Conservation (phyloP, 352 stramenopile genomes). For the Phytopythium ostracodes region DNA sequence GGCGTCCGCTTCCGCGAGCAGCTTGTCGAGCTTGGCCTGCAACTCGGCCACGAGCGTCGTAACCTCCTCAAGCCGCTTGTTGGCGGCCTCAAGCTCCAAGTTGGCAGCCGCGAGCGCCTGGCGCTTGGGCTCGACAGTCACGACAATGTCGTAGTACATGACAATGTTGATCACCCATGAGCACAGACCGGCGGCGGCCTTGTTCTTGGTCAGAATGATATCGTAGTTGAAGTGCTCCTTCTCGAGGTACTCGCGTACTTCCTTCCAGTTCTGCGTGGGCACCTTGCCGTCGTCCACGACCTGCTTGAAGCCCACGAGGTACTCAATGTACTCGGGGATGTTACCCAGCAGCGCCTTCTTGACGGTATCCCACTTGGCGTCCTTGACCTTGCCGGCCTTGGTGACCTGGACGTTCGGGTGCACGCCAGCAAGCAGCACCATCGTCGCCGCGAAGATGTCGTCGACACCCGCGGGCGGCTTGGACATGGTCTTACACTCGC, state of each 20-base stretch:
- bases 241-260: slow-evolving; percentile 91
- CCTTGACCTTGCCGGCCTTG: slow-evolving; percentile 95
- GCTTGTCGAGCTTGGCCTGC: slow-evolving; percentile 90
- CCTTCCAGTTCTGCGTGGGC: slow-evolving; percentile 91
- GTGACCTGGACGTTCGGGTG: slow-evolving; percentile 92
- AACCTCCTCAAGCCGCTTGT: slow-evolving; percentile 85
- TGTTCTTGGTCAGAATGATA: slow-evolving; percentile 94
- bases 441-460: slow-evolving; percentile 92
- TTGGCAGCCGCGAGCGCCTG: slow-evolving; percentile 90
- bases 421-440: slow-evolving; percentile 93
- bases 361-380: slow-evolving; percentile 92
- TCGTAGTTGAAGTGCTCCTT: slow-evolving; percentile 96
- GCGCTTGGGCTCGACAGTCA: slow-evolving; percentile 94
- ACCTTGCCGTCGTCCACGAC: slow-evolving; percentile 93
- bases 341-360: slow-evolving; percentile 95
- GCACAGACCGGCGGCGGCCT: slow-evolving; percentile 90
- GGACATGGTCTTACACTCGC: slow-evolving; percentile 96
- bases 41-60: slow-evolving; percentile 90
- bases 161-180: slow-evolving; percentile 97
- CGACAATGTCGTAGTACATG: slow-evolving; percentile 96
- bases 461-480: slow-evolving; percentile 93
- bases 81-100: slow-evolving; percentile 87
- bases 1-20: slow-evolving; percentile 86
- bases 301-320: slow-evolving; percentile 92
- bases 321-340: slow-evolving; percentile 95